These are phyloP conservation scores for Zalaria obscura DNA, from an alignment of 2,329 filamentous ascomycete genomes.

Conservation along the genomic window DNA sequence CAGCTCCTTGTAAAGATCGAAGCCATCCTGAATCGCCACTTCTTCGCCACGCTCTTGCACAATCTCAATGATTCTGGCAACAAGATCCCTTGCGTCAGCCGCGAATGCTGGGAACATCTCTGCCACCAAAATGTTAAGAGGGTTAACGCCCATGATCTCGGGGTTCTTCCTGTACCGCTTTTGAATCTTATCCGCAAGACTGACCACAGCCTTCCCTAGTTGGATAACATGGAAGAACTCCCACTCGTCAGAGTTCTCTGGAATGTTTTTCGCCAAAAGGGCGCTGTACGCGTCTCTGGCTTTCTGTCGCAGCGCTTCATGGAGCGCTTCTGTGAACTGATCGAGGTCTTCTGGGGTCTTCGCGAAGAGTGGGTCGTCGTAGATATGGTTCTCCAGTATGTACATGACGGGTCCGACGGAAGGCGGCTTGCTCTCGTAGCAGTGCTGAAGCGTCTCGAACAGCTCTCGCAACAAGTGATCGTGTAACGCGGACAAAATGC, in stretches of 20 bases:
- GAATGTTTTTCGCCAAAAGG: constrained; percentile 67
- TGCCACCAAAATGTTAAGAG: constrained; percentile 58
- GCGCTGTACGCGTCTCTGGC: constrained; percentile 68
- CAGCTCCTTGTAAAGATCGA: constrained; percentile 82
- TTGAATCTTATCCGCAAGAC: constrained; percentile 74
- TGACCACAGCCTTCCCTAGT: constrained; percentile 73
- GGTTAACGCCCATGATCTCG: constrained; percentile 66
- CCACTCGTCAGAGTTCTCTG: constrained; percentile 69
- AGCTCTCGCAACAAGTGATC: constrained; percentile 76
- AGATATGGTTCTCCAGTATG: constrained; percentile 69
- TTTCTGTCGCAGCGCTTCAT: constrained; percentile 57
- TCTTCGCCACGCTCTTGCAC: constrained; percentile 57
- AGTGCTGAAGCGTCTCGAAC: constrained; percentile 73
- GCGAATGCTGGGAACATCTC: constrained; percentile 84
- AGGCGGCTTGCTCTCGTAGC: constrained; percentile 79
- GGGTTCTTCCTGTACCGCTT: constrained; percentile 85
- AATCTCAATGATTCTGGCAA: constrained; percentile 64
- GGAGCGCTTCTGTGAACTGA: constrained; percentile 57
- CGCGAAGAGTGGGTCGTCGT: constrained; percentile 61
- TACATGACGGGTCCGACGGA: constrained; percentile 67
- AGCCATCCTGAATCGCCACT: constrained; percentile 80
- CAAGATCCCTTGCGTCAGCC: constrained; percentile 72
- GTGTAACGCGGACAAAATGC: constrained; percentile 59
- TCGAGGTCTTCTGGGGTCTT: constrained; percentile 55
- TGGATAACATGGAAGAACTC: constrained; percentile 83